phyloP scores from a whole-genome alignment of 1,284 basidiomycete species.

The Ustilago cynodontis region DNA sequence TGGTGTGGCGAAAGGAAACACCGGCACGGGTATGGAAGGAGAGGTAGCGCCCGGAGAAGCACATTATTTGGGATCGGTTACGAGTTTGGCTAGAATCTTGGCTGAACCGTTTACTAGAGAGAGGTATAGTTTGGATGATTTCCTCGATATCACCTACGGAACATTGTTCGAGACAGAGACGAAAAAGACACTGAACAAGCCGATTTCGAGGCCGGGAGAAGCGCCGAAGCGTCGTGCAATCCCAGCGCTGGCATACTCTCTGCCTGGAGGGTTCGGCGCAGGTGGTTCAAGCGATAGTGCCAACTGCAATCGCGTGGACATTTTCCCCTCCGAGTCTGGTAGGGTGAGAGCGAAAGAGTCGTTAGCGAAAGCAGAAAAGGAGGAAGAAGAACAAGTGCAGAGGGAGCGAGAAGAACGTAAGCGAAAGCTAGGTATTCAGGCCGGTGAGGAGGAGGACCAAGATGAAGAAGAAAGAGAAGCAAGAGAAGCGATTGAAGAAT shows the following conservation, averaged over 20 bases:
- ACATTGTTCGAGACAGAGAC: constrained; percentile 92
- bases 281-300: constrained; percentile 31
- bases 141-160: constrained; percentile 92
- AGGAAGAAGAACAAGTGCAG: constrained; percentile 31
- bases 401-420: constrained; percentile 32
- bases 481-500: constrained; percentile 43
- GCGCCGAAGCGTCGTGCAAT: neutral
- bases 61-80: constrained; percentile 87
- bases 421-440: constrained; percentile 23
- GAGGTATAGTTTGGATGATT: constrained; percentile 91
- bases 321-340: constrained; percentile 39
- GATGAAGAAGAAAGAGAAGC: constrained; percentile 44
- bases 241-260: constrained; percentile 35
- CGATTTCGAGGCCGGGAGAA: neutral
- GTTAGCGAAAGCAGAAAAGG: constrained; percentile 24
- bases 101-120: constrained; percentile 93
- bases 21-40: constrained; percentile 32
- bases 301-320: constrained; percentile 28
- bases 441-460: constrained; percentile 8
- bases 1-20: constrained; percentile 25
- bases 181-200: constrained; percentile 76
- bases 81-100: constrained; percentile 86
- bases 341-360: constrained; percentile 18
- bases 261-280: constrained; percentile 45
- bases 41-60: constrained; percentile 69